phyloP scores from a whole-genome alignment of 306 rosid genomes.

The Pyrus communis region DNA sequence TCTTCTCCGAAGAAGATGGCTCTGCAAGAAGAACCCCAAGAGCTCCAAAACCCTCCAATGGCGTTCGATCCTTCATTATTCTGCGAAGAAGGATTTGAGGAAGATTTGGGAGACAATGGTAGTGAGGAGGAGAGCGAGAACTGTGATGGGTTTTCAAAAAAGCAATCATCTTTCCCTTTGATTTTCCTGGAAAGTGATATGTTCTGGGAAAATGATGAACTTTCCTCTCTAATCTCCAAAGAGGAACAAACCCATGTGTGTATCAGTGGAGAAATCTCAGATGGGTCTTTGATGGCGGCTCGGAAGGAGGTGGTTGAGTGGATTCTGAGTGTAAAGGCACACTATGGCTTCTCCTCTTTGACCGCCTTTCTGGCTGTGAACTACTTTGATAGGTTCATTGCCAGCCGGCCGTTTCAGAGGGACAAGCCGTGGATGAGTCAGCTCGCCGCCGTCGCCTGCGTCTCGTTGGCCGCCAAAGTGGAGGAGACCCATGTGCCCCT shows the following conservation, averaged over 20 bases:
- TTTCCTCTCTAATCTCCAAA: constrained; percentile 53
- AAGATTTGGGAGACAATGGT: constrained; percentile 27
- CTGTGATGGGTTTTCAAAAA: constrained; percentile 16
- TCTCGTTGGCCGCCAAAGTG: constrained; percentile 82
- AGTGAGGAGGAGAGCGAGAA: constrained; percentile 20
- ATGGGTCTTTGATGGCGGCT: constrained; percentile 37
- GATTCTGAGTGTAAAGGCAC: constrained; percentile 54
- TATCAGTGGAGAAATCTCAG: constrained; percentile 14
- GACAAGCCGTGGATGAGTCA: constrained; percentile 90
- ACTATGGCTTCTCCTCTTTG: constrained; percentile 61
- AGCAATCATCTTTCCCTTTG: constrained; percentile 34
- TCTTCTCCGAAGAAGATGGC: constrained; percentile 60
- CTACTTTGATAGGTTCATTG: constrained; percentile 81
- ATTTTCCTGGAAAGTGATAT: constrained; percentile 41
- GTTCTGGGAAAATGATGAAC: constrained; percentile 63
- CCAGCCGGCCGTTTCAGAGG: constrained; percentile 39
- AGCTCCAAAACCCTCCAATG: constrained; percentile 34
- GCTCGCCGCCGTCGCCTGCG: constrained; percentile 69
- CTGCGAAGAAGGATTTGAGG: constrained; percentile 51
- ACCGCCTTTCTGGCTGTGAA: constrained; percentile 74
- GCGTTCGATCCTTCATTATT: constrained; percentile 55
- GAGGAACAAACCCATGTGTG: constrained; percentile 45
- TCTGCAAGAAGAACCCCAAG: constrained; percentile 31
- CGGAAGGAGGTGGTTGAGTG: constrained; percentile 60
- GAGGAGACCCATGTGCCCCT: constrained; percentile 84